Evolutionary conservation across 2,329 filamentous ascomycete species (phyloP).

Genomic region (Alternaria brassicae): DNA sequence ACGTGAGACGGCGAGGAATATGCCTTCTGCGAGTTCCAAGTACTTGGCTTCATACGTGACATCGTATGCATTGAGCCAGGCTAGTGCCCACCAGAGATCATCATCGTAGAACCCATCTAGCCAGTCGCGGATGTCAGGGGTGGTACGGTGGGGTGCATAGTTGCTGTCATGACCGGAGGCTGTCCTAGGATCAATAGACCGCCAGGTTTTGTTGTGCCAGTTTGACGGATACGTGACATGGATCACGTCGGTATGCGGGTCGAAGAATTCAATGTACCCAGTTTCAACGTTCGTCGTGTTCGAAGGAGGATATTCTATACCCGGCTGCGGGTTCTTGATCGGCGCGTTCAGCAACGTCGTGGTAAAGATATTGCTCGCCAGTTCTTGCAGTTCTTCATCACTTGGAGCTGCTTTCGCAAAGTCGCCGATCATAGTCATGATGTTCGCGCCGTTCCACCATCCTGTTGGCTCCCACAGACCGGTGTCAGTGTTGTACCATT

Average conservation of each 20-base stretch:
- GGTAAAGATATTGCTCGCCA: conserved; percentile 52
- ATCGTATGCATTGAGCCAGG: conserved; percentile 64
- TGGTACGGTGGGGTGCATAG: conserved; percentile 6
- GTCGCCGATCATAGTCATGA: conserved; percentile 68
- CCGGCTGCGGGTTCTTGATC: conserved; percentile 40
- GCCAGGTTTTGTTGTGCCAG: conserved; percentile 24
- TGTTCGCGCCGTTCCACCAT: conserved; percentile 80
- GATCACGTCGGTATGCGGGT: conserved; percentile 24
- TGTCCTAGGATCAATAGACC: neutral
- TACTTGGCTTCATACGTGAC: conserved; percentile 56
- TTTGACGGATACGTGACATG: conserved; percentile 26
- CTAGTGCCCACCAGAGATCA: conserved; percentile 60
- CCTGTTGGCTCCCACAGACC: conserved; percentile 69
- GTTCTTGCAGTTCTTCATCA: conserved; percentile 44
- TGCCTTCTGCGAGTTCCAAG: conserved; percentile 56
- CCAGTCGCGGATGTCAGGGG: conserved; percentile 40
- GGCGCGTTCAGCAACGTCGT: conserved; percentile 52
- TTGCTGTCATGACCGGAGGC: conserved; percentile 16
- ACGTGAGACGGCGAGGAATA: conserved; percentile 57
- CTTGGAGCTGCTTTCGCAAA: conserved; percentile 47
- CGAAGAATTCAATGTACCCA: conserved; percentile 34
- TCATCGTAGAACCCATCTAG: conserved; percentile 61
- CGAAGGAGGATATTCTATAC: conserved; percentile 26
- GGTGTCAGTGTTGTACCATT: conserved; percentile 66
- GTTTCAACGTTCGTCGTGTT: conserved; percentile 11